phyloP scores from a whole-genome alignment of 768 basidiomycete genomes.

The Suillus fuscotomentosus region DNA sequence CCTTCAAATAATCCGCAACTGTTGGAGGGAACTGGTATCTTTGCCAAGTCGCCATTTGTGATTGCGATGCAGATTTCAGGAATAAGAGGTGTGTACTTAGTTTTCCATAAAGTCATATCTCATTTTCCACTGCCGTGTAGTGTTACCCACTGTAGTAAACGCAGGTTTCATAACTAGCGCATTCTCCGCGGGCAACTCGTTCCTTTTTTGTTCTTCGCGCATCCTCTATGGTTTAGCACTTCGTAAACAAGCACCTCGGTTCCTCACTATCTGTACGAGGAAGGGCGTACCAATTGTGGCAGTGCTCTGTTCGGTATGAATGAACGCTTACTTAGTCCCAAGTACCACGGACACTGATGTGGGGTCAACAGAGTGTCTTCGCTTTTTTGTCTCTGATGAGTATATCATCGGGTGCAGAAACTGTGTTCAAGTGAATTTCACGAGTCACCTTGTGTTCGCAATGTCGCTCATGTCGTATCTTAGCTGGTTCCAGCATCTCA shows the following conservation, averaged over 20 bases:
- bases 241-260: slow-evolving; percentile 45
- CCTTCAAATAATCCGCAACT: slow-evolving; percentile 56
- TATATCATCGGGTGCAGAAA: slow-evolving; percentile 48
- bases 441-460: too few relatives aligned
- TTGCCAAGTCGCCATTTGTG: slow-evolving; percentile 77
- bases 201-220: slow-evolving; percentile 52
- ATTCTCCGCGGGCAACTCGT: slow-evolving; percentile 69
- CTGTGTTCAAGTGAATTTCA: slow-evolving; percentile 18
- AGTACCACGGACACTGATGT: not conserved
- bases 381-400: slow-evolving; percentile 59
- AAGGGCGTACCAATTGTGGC: slow-evolving; percentile 45
- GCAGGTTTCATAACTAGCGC: slow-evolving; percentile 69
- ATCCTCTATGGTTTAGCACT: slow-evolving; percentile 41
- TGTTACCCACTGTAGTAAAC: slow-evolving; percentile 66
- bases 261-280: slow-evolving; percentile 46
- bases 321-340: slow-evolving; percentile 1
- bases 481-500: slow-evolving; percentile 67
- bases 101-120: slow-evolving; percentile 9
- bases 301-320: slow-evolving; percentile 26
- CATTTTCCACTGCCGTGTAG: slow-evolving; percentile 19
- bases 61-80: slow-evolving; percentile 72
- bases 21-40: slow-evolving; percentile 47
- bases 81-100: slow-evolving; percentile 44
- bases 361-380: slow-evolving; percentile 35
- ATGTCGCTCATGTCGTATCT: not conserved